phyloP scores from a whole-genome alignment of 1,139 yeast genomes.

The Blastobotrys proliferans region DNA sequence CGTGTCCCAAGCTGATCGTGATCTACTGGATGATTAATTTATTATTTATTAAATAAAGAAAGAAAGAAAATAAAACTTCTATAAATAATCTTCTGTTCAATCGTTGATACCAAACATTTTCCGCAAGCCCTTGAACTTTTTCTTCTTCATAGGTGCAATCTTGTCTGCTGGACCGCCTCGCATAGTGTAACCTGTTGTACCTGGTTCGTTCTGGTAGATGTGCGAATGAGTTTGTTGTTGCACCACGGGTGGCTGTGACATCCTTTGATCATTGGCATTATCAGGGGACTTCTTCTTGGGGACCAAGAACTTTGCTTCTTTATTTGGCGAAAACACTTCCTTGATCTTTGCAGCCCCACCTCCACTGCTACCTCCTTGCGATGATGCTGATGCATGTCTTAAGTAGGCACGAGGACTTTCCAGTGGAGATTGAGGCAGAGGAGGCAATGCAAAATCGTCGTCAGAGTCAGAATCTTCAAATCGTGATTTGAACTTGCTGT shows the following conservation, averaged over 20 bases:
- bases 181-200: background rate
- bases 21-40: conserved; percentile 32
- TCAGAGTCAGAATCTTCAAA: conserved; percentile 32
- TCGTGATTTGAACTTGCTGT: conserved; percentile 30
- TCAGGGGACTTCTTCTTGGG: conserved; percentile 14
- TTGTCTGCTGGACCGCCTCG: conserved; percentile 8
- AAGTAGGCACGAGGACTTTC: conserved; percentile 10
- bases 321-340: conserved; percentile 31
- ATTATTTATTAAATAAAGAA: conserved; percentile 2
- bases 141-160: conserved; percentile 23
- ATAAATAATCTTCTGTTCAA: conserved; percentile 10
- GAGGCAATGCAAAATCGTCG: conserved; percentile 14
- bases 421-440: conserved; percentile 10
- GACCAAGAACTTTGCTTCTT: conserved; percentile 28
- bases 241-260: background rate
- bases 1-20: conserved; percentile 40
- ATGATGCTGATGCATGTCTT: conserved; percentile 1
- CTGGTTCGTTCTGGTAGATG: background rate
- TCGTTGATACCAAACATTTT: conserved; percentile 27
- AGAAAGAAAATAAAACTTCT: background rate
- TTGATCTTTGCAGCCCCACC: conserved; percentile 17
- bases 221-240: conserved; percentile 1
- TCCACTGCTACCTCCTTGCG: background rate
- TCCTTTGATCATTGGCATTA: background rate
- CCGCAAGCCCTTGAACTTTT: conserved; percentile 29